phyloP scores from a whole-genome alignment of 2,329 filamentous ascomycete genomes.

The Talaromyces rugulosus region DNA sequence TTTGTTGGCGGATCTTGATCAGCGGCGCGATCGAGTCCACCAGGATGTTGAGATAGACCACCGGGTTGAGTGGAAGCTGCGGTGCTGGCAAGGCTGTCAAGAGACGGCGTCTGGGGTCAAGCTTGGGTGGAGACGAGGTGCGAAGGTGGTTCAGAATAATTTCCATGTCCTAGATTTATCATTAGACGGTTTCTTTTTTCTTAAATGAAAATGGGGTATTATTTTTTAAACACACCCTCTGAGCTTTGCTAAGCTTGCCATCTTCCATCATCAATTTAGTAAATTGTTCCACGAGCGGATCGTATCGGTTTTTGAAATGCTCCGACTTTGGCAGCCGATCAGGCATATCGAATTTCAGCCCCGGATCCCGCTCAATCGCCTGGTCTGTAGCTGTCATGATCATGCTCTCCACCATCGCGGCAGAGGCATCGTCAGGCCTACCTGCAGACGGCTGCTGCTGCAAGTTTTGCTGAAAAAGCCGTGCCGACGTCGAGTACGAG shows the following conservation, averaged over 20 bases:
- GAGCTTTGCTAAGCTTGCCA: conserved; percentile 85
- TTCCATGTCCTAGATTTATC: conserved; percentile 69
- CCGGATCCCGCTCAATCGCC: conserved; percentile 41
- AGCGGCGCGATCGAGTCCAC: conserved; percentile 92
- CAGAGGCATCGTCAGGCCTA: conserved; percentile 24
- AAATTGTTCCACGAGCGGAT: conserved; percentile 78
- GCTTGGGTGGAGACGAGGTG: conserved; percentile 72
- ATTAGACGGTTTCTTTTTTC: neutral
- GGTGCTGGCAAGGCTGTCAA: conserved; percentile 69
- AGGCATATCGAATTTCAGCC: conserved; percentile 77
- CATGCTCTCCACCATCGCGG: conserved; percentile 33
- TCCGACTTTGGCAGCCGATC: conserved; percentile 58
- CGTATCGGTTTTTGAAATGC: conserved; percentile 76
- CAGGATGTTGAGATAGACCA: conserved; percentile 82
- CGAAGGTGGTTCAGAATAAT: conserved; percentile 78
- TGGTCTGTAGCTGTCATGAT: conserved; percentile 30
- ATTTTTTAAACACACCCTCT: conserved; percentile 51
- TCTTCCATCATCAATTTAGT: conserved; percentile 88
- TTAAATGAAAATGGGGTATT: no score
- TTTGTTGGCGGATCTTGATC: conserved; percentile 70
- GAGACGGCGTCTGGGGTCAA: conserved; percentile 59
- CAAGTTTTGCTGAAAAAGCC: conserved; percentile 31
- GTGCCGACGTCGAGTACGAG: conserved; percentile 56
- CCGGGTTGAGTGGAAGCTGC: conserved; percentile 82
- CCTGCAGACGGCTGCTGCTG: conserved; percentile 14